Conservation (phyloP, 306 rosid species). For the Ochetophila trinervis region DNA sequence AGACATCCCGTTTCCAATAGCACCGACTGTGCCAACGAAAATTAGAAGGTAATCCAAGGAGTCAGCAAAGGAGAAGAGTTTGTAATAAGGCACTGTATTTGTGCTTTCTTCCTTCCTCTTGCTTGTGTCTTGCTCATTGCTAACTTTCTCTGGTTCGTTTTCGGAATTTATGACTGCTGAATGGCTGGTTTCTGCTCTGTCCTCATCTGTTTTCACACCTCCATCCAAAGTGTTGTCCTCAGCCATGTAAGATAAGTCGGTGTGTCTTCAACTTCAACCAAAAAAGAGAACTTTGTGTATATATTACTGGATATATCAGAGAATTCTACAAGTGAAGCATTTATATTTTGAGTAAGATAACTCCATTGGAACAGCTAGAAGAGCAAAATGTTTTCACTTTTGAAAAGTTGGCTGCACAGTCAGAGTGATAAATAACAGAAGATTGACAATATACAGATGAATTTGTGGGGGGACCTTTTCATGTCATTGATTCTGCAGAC, state of each 20-base stretch:
- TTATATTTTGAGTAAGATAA: no score
- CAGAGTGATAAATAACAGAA: no score
- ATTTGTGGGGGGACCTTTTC: no score
- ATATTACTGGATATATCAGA: no score
- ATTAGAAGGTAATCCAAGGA: slow-evolving; percentile 54
- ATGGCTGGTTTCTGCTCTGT: slow-evolving; percentile 29
- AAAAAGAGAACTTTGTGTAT: no score
- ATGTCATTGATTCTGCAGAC: no score
- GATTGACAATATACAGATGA: no score
- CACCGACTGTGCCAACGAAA: slow-evolving; percentile 59
- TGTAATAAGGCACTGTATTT: slow-evolving; percentile 57
- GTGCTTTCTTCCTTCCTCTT: slow-evolving; percentile 31
- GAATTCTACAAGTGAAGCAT: no score
- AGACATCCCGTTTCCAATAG: slow-evolving; percentile 57
- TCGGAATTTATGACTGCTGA: slow-evolving; percentile 16
- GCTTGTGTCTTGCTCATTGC: slow-evolving; percentile 27
- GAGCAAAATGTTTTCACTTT: no score
- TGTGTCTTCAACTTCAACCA: no score
- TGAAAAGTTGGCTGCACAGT: no score
- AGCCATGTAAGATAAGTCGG: slow-evolving; percentile 30
- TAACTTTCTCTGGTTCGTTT: slow-evolving; percentile 18
- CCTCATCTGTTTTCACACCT: slow-evolving; percentile 24
- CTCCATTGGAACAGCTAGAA: no score
- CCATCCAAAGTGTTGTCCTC: slow-evolving; percentile 27
- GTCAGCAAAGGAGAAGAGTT: slow-evolving; percentile 85